Conservation (phyloP, 306 rosid genomes). For the Cucumis hystrix region DNA sequence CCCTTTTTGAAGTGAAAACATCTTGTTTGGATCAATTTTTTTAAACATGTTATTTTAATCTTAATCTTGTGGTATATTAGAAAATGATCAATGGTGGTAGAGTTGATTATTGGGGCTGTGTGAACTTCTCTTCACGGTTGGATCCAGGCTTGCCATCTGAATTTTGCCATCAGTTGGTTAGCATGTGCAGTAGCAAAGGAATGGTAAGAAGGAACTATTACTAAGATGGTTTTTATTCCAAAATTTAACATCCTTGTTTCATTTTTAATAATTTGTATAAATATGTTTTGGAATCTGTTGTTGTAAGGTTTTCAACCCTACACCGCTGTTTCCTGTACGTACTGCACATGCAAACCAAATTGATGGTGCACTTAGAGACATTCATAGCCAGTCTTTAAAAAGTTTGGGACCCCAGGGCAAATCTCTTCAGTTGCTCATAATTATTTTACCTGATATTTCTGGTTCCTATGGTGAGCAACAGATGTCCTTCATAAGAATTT, state of each 20-base stretch:
- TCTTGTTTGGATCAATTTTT: neutral
- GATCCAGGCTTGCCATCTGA: neutral
- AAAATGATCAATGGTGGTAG: constrained; percentile 57
- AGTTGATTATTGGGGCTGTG: constrained; percentile 36
- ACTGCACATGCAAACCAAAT: constrained; percentile 8
- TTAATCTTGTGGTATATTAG: constrained; percentile 15
- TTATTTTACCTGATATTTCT: constrained; percentile 53
- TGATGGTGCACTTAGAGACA: constrained; percentile 22
- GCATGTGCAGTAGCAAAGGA: constrained; percentile 55
- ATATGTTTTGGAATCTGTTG: neutral
- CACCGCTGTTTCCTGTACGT: constrained; percentile 24
- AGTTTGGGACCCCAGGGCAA: neutral
- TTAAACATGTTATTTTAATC: neutral
- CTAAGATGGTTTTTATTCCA: neutral
- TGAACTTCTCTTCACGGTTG: constrained; percentile 27
- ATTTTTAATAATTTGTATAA: neutral
- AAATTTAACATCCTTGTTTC: neutral
- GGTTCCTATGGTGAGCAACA: constrained; percentile 51
- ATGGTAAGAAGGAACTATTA: constrained; percentile 38
- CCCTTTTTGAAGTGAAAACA: neutral
- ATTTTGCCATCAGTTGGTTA: constrained; percentile 22
- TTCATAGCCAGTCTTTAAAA: constrained; percentile 18
- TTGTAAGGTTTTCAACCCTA: constrained; percentile 21
- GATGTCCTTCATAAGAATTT: neutral
- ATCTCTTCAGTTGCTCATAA: constrained; percentile 37